Conservation (phyloP, 345 rosid species). For the Salix udensis region DNA sequence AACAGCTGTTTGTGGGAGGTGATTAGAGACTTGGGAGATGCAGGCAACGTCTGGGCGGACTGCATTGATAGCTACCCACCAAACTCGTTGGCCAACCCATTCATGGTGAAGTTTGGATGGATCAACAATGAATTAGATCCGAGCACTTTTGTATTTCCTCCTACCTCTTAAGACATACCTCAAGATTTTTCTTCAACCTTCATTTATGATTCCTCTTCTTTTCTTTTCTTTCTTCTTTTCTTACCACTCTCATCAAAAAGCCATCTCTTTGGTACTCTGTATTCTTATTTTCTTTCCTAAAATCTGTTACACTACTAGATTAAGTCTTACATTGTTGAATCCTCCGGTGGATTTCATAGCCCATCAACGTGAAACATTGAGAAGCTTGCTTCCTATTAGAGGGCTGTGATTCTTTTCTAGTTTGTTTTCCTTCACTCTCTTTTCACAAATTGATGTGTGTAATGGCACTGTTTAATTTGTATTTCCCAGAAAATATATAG, state of each 20-base stretch:
- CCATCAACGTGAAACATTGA: constrained; percentile 6
- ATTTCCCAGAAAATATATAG: no score
- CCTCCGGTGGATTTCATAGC: constrained; percentile 6
- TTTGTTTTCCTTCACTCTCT: background rate
- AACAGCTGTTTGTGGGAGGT: constrained; percentile 84
- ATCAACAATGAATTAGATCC: constrained; percentile 69
- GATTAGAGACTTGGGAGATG: constrained; percentile 42
- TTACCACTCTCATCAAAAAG: background rate
- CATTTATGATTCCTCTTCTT: background rate
- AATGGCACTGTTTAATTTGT: background rate
- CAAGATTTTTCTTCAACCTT: background rate
- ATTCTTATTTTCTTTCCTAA: background rate
- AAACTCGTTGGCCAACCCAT: constrained; percentile 60
- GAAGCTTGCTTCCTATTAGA: constrained; percentile 6
- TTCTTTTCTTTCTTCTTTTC: background rate
- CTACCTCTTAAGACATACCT: constrained; percentile 1
- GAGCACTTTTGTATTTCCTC: constrained; percentile 44
- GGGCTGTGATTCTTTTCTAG: background rate
- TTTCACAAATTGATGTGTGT: background rate
- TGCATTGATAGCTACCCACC: constrained; percentile 73
- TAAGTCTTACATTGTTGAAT: constrained; percentile 3
- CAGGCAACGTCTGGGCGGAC: constrained; percentile 53
- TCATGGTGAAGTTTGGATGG: constrained; percentile 87
- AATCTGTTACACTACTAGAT: background rate
- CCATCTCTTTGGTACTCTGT: background rate